Base-by-base conservation (phyloP, 106 monocot species). In the Dioscorea dumetorum region DNA sequence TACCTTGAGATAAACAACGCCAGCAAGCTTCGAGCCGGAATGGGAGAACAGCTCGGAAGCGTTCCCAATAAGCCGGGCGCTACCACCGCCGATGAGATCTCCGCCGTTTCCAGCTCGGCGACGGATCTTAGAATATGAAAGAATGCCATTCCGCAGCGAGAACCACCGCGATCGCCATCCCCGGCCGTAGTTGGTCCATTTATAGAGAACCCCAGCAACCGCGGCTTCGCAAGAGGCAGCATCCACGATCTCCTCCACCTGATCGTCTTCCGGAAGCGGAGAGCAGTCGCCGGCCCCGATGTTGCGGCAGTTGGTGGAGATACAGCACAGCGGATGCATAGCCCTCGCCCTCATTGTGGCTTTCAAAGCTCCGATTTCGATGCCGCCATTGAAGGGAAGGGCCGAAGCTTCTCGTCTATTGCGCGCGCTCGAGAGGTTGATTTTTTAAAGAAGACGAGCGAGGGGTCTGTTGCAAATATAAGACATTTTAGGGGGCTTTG, bases 151-250 rank as follows among this genome's bases (percentile, higher is more conserved):
- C 12, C 66, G 49, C 22, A 66, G 66, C 5, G 50, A 66, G 50
- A 66, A 66, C 66, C 66, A 66, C n/a, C 66, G 66, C 12, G 66
- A 50, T 15, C 66, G 48, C 66, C 66, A 66, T 3, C 66, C 66
- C 7, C 48, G 34, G 8, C 66, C 66, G 22, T 48, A 66, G 49
- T 66, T 66, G 22, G 66, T 66, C 66, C 66, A 66, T 50, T 66
- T 66, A 23, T 51, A 50, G 21, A 66, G 50, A 3, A 66, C 50
- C 20, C 66, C 66, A 1, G 66, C 66, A 4, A 66, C 66, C 9
- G 15, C 34, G 15, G 19, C 8, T 2, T 34, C 62, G 16, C 12
- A 31, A 9, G 12, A 5, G 31, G 12, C 28, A 20, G n/a, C 19
- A 50, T 8, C 41, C 1, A 0, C 41, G 41, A 17, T n/a, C 5